A percentile compares a stretch with the other conserved stretches of the same genome.
Evolutionary conservation across 768 basidiomycete species (phyloP).

Genomic region (Phylloporus sp.): DNA sequence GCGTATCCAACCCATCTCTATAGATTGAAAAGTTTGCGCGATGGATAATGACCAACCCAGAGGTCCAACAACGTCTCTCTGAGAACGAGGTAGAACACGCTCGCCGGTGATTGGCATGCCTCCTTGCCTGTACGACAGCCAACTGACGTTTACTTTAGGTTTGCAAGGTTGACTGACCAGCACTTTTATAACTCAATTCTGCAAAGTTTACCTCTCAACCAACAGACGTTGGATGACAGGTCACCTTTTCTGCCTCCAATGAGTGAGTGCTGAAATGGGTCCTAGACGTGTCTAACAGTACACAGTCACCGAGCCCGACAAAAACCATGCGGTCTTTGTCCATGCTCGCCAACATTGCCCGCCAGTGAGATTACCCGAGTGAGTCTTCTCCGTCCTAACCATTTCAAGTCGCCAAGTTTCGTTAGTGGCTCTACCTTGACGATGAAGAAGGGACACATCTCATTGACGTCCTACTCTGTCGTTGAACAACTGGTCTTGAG

Average conservation of each 20-base stretch:
- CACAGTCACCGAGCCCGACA: conserved; percentile 76
- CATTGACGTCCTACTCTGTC: conserved; percentile 70
- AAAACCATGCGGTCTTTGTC: conserved; percentile 72
- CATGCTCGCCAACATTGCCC: conserved; percentile 72
- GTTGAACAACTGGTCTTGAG: conserved; percentile 70
- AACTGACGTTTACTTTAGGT: conserved; percentile 40
- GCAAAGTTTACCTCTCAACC: conserved; percentile 73
- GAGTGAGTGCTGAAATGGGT: conserved; percentile 42
- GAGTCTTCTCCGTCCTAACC: conserved; percentile 19
- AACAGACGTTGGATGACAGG: conserved; percentile 74
- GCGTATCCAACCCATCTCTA: neutral
- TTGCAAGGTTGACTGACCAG: conserved; percentile 69
- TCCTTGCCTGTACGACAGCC: neutral
- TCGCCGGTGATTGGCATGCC: conserved; percentile 48
- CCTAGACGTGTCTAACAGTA: conserved; percentile 5
- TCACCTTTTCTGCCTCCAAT: conserved; percentile 69
- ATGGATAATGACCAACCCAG: conserved; percentile 66
- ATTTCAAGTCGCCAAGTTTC: neutral
- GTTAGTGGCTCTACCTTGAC: conserved; percentile 66
- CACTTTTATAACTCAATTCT: conserved; percentile 81
- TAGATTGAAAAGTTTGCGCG: conserved; percentile 90
- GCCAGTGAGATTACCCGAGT: conserved; percentile 68
- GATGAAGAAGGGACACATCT: conserved; percentile 79
- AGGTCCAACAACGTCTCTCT: conserved; percentile 74
- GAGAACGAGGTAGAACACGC: conserved; percentile 81